phyloP scores from a whole-genome alignment of 169 alveolate species.

The Plasmodium coatneyi region DNA sequence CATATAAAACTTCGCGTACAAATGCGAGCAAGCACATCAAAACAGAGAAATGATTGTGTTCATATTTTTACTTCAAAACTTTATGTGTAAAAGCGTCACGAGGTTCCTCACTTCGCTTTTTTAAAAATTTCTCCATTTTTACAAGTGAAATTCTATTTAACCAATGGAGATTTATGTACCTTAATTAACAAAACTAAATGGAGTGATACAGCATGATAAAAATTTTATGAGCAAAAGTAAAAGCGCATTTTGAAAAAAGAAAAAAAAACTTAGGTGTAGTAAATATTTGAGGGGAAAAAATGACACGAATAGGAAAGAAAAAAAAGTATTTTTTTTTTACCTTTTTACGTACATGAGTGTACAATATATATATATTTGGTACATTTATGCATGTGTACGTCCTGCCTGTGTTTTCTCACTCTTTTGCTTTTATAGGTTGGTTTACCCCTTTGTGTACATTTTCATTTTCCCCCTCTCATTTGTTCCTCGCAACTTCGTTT shows the following conservation, averaged over 20 bases:
- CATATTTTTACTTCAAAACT: slow-evolving; percentile 20
- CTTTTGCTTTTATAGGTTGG: not conserved
- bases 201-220: not conserved
- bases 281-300: not conserved
- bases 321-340: slow-evolving; percentile 3
- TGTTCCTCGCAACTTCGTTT: not conserved
- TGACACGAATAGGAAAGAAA: slow-evolving; percentile 8
- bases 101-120: slow-evolving; percentile 19
- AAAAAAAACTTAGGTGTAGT: not conserved
- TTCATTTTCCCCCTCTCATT: not conserved
- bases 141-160: slow-evolving; percentile 10
- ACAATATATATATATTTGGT: not conserved
- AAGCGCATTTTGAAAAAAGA: slow-evolving; percentile 5
- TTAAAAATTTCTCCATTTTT: slow-evolving; percentile 36
- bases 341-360: not conserved
- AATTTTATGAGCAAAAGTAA: slow-evolving; percentile 6
- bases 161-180: not conserved
- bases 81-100: not conserved
- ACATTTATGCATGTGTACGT: not conserved
- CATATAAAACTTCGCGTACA: not conserved
- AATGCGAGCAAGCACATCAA: not conserved
- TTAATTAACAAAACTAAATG: not conserved
- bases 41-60: slow-evolving; percentile 7
- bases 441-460: not conserved
- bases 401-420: not conserved